Percentiles rank a stretch among this genome's conserved stretches.
Conservation (phyloP, 441 rosid species). For the Gossypium schwendimanii region DNA sequence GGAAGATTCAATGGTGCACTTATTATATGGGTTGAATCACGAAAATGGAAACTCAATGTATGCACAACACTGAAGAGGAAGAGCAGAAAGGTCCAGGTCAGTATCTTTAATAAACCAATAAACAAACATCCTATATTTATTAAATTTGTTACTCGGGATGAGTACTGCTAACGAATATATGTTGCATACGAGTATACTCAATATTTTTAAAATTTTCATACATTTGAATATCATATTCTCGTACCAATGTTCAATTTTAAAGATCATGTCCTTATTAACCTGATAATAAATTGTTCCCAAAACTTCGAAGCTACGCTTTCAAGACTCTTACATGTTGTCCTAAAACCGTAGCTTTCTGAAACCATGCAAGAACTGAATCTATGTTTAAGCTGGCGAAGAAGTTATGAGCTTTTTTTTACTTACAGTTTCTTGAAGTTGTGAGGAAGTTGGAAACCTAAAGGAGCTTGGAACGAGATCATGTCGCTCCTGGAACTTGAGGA, state of each 20-base stretch:
- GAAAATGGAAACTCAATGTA: conserved; percentile 74
- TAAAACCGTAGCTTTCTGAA: neutral
- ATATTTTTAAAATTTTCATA: too few species aligned
- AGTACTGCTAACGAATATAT: neutral
- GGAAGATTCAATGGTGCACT: conserved; percentile 48
- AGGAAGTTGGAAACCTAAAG: conserved; percentile 50
- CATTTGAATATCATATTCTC: too few species aligned
- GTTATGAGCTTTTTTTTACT: conserved; percentile 21
- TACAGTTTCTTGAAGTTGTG: conserved; percentile 76
- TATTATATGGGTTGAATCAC: conserved; percentile 62
- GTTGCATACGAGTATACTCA: neutral
- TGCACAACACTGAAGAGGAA: conserved; percentile 58
- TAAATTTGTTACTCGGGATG: neutral
- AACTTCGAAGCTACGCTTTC: too few species aligned
- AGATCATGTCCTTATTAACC: too few species aligned
- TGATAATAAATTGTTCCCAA: too few species aligned
- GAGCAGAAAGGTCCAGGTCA: neutral
- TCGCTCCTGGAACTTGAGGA: conserved; percentile 33
- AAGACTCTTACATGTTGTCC: too few species aligned
- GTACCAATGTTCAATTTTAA: too few species aligned
- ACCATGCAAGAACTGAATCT: neutral
- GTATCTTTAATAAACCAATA: neutral
- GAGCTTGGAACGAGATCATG: conserved; percentile 26
- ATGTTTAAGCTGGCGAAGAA: neutral
- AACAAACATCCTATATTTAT: neutral